Conservation (phyloP, 73 alveolate species). For the Tetrahymena thermophila region DNA sequence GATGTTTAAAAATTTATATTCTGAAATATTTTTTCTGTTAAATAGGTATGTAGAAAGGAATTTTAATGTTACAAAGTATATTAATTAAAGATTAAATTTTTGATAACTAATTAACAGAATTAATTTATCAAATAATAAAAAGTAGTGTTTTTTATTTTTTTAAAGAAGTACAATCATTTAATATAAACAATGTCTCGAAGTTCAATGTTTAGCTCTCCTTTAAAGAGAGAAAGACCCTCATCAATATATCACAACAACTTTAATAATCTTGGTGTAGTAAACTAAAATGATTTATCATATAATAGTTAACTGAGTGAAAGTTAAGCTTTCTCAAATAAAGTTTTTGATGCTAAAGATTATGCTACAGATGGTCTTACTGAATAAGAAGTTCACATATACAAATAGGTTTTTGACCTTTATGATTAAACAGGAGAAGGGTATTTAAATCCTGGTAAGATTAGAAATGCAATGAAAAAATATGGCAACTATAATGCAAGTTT, state of each 20-base stretch:
- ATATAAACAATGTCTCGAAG: not conserved
- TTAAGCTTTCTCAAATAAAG: not conserved
- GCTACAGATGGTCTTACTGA: not conserved
- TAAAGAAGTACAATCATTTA: too few relatives aligned
- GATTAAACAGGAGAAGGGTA: not conserved
- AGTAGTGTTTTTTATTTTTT: too few relatives aligned
- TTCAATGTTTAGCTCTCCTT: not conserved
- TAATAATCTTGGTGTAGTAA: not conserved
- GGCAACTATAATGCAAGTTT: not conserved
- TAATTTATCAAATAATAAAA: too few relatives aligned
- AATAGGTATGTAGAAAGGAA: not conserved
- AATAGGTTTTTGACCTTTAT: not conserved
- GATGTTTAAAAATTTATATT: not conserved
- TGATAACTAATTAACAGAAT: not conserved
- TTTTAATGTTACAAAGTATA: too few relatives aligned
- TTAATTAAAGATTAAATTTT: too few relatives aligned
- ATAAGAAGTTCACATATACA: not conserved
- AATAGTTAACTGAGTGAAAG: not conserved
- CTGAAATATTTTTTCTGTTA: not conserved
- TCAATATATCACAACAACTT: not conserved
- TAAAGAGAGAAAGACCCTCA: not conserved
- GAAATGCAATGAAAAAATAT: not conserved
- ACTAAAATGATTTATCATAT: not conserved
- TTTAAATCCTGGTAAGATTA: not conserved
- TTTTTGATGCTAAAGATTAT: not conserved